Evolutionary conservation across 23 red algal genomes (phyloP), one percentile per base, ranked within the genome.

Genomic region (Agarophyton chilense): DNA sequence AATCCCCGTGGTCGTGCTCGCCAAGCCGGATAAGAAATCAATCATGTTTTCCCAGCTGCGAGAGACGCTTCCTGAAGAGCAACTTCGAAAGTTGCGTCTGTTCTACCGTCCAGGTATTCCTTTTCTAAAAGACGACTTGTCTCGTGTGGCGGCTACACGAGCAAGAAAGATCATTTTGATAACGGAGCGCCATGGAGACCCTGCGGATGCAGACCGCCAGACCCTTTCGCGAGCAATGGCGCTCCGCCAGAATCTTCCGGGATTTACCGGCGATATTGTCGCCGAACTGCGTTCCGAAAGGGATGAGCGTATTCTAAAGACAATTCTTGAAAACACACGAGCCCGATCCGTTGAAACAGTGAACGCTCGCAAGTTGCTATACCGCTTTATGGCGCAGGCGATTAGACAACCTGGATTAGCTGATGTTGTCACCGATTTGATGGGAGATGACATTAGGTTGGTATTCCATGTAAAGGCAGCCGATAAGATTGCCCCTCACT

Each of bases 341-440:
- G 91, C 91, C 14, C 80, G 81, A 18, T 54, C 55, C 28, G 91
- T 94, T 21, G 72, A 84, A 40, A 86, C 91, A 31, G 34, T 94
- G 10, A 86, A 84, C 39, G 71, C 80, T 19, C 72, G 87, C 17
- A 51, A 64, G 18, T 43, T 86, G 22, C 33, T 94, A 36, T 86
- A 58, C 40, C 25, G 82, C n/a, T 94, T 94, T 55, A 85, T 94
- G 79, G 91, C 91, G 6, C 91, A 94, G 63, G 91, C 91, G 22
- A 79, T 86, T 33, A 81, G 91, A 32, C 78, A 86, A 79, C 91
- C 91, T 19, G 91, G 79, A 10, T 57, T 94, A 42, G 80, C 81
- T 8, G 91, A 94, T 32, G 82, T 94, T 17, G 82, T 94, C 29
- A 19, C 63, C 12, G 29, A 52, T 17, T 25, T 94, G 43, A 84